Conservation (phyloP, 805 yeast species). For the Kluyveromyces nonfermentans region DNA sequence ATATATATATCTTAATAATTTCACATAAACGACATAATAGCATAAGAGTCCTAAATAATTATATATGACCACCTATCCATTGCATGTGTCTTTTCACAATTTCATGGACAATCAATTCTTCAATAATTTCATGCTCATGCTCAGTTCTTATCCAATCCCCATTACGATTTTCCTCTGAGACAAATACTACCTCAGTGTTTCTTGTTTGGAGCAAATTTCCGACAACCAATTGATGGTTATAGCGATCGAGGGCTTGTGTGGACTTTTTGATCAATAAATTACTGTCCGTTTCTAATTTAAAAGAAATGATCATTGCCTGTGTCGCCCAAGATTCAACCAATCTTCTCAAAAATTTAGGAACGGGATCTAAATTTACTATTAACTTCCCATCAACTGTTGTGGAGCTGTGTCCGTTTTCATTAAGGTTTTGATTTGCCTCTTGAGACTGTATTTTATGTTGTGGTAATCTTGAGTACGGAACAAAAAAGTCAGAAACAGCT, state of each 20-base stretch:
- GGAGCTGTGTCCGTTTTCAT: conserved; percentile 8
- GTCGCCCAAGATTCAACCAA: conserved; percentile 94
- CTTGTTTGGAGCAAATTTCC: conserved; percentile 88
- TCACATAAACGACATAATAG: not conserved
- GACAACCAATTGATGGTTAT: conserved; percentile 88
- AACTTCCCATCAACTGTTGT: conserved; percentile 50
- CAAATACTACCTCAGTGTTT: conserved; percentile 81
- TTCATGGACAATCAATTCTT: conserved; percentile 69
- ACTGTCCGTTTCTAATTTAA: conserved; percentile 85
- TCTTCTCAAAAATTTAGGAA: conserved; percentile 84
- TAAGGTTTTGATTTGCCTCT: conserved; percentile 36
- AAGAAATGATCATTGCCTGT: conserved; percentile 85
- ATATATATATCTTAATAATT: not conserved
- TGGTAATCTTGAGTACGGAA: conserved; percentile 77
- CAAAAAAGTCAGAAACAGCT: conserved; percentile 93
- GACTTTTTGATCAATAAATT: conserved; percentile 66
- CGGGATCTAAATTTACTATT: conserved; percentile 84
- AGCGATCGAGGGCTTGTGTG: conserved; percentile 66
- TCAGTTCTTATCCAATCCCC: conserved; percentile 44
- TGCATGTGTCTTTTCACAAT: conserved; percentile 53
- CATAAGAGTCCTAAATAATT: conserved; percentile 4
- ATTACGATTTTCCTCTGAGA: conserved; percentile 28
- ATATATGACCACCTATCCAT: conserved; percentile 39
- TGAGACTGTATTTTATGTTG: conserved; percentile 92
- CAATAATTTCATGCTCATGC: conserved; percentile 42